phyloP scores from a whole-genome alignment of 805 yeast genomes.

The Candida quercuum region DNA sequence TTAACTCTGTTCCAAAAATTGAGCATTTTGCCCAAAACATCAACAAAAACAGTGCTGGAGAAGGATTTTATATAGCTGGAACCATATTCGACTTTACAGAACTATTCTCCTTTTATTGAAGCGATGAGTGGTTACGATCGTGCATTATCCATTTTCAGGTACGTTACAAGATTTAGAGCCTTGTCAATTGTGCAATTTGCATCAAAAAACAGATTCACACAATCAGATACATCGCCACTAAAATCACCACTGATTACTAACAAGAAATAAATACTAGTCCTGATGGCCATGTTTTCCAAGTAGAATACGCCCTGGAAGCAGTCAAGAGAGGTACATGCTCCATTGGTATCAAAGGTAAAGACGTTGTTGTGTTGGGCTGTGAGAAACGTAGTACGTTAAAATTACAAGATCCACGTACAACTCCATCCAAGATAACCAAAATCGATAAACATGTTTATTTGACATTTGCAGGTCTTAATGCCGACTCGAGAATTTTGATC shows the following conservation, averaged over 20 bases:
- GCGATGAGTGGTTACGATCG: slow-evolving; percentile 98
- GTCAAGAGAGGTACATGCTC: slow-evolving; percentile 98
- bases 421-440: slow-evolving; percentile 90
- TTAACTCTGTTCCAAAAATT: too few relatives aligned
- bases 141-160: slow-evolving; percentile 95
- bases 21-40: too few relatives aligned
- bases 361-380: slow-evolving; percentile 89
- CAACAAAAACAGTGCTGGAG: not conserved
- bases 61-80: too few relatives aligned
- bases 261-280: slow-evolving; percentile 49
- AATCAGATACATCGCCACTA: slow-evolving; percentile 11
- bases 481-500: slow-evolving; percentile 93
- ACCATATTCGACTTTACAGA: too few relatives aligned
- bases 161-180: too few relatives aligned
- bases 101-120: not conserved
- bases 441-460: slow-evolving; percentile 86
- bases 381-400: slow-evolving; percentile 94
- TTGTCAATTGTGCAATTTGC: too few relatives aligned
- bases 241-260: not conserved
- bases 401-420: slow-evolving; percentile 92
- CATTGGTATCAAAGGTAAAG: slow-evolving; percentile 90
- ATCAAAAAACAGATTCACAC: too few relatives aligned
- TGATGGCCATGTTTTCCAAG: slow-evolving; percentile 98
- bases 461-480: slow-evolving; percentile 96
- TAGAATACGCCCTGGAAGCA: slow-evolving; percentile 95